Conservation (phyloP, 2,329 filamentous ascomycete species). For the Monosporascus sp. region DNA sequence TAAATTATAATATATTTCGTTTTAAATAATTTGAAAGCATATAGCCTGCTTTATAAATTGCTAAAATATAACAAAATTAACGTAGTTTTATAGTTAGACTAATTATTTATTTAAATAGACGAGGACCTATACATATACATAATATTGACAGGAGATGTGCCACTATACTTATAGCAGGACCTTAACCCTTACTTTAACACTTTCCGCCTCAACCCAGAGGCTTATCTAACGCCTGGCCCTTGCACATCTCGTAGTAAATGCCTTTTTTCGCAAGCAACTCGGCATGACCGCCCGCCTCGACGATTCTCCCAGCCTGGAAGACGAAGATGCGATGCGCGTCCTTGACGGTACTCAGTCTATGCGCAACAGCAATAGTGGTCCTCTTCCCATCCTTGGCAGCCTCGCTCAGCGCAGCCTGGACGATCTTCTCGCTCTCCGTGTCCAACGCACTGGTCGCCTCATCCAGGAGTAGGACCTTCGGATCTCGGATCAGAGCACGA, state of each 20-base stretch:
- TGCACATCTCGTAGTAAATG: constrained; percentile 51
- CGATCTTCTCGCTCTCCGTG: constrained; percentile 6
- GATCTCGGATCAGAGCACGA: constrained; percentile 36
- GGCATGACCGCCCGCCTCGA: constrained; percentile 48
- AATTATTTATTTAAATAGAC: too few relatives aligned
- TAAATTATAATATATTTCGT: too few relatives aligned
- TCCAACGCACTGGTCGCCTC: constrained; percentile 24
- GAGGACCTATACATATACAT: too few relatives aligned
- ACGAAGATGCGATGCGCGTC: constrained; percentile 51
- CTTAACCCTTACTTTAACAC: too few relatives aligned
- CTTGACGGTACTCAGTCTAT: constrained; percentile 21
- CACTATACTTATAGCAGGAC: too few relatives aligned
- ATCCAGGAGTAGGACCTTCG: constrained; percentile 37
- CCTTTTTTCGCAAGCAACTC: constrained; percentile 49
- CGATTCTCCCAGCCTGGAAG: constrained; percentile 45
- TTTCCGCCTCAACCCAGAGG: too few relatives aligned
- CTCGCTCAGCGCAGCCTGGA: constrained; percentile 7
- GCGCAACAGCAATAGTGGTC: constrained; percentile 20
- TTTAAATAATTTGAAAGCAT: too few relatives aligned
- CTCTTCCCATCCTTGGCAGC: constrained; percentile 4
- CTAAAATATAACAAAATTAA: too few relatives aligned
- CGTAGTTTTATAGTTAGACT: too few relatives aligned
- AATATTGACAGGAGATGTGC: too few relatives aligned
- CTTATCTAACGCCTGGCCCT: background rate
- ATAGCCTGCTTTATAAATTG: too few relatives aligned